These are phyloP conservation scores for Lentinula boryana DNA, from an alignment of 768 basidiomycete species.

Conservation along the genomic window DNA sequence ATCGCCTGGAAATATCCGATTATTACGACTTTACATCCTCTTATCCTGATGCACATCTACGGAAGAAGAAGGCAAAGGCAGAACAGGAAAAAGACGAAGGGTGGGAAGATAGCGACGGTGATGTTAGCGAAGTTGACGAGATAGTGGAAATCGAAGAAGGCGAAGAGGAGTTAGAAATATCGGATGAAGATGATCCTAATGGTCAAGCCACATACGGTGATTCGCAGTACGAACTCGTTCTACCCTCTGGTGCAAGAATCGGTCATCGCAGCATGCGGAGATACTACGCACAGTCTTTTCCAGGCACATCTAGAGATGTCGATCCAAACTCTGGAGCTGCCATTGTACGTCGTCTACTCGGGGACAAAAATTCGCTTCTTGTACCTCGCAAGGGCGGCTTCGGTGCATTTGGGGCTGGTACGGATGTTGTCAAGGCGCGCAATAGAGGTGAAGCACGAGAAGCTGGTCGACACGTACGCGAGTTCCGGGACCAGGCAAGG, in stretches of 20 bases:
- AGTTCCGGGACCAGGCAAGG: conserved; percentile 75
- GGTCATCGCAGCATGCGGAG: conserved; percentile 84
- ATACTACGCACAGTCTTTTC: conserved; percentile 83
- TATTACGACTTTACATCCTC: conserved; percentile 88
- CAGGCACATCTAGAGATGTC: conserved; percentile 35
- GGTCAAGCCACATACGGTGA: conserved; percentile 71
- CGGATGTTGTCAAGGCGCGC: conserved; percentile 80
- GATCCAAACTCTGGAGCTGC: conserved; percentile 71
- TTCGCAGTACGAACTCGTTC: conserved; percentile 78
- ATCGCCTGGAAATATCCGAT: conserved; percentile 84
- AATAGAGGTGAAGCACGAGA: conserved; percentile 95
- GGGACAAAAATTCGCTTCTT: conserved; percentile 79
- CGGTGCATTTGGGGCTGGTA: conserved; percentile 80
- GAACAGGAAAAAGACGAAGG: conserved; percentile 22
- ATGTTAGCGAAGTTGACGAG: conserved; percentile 22
- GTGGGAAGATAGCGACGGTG: conserved; percentile 31
- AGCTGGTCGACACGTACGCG: conserved; percentile 80
- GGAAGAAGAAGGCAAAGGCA: conserved; percentile 20
- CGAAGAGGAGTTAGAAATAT: conserved; percentile 32
- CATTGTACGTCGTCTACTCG: conserved; percentile 69
- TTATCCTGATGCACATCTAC: conserved; percentile 50
- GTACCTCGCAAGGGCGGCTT: conserved; percentile 83
- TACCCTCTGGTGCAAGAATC: conserved; percentile 89
- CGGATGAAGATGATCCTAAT: conserved; percentile 37
- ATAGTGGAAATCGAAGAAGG: conserved; percentile 34